Evolutionary conservation across 2,329 filamentous ascomycete species (phyloP), one percentile per base, ranked within the genome.

Genomic region (Metarhizium humberi): DNA sequence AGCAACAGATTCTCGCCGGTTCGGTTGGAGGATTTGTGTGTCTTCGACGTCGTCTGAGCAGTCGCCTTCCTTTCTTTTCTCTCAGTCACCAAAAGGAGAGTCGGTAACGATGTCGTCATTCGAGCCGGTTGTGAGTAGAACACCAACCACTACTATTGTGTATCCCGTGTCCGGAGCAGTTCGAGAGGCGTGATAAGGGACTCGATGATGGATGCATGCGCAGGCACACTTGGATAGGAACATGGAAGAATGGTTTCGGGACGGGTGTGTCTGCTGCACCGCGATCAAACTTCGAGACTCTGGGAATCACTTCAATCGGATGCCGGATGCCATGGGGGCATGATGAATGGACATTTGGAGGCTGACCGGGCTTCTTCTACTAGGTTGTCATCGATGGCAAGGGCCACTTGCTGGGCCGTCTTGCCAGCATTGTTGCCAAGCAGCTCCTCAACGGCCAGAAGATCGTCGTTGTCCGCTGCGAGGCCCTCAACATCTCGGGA

Each of bases 381-480:
- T 45, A 96, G 91, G 87, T 96, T 82, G 89, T 96, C 82, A 95
- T 99, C 76, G 94, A 99, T 87, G 94, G 92, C 90, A 99, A 99
- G 87, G 94, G 94, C 80, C 94, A 99, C 81, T 88, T 99, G 77
- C 91, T 99, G 78, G 94, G 94, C 84, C 92, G 94, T 78, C 87
- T 99, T 77, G 92, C 92, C 81, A 91, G 86, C 77, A 96, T 91
- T 74, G 91, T 97, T 73, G 92, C 92, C 76, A 97, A 97, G 88
- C 92, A 97, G 84, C 87, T 97, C 73, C 89, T 97, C 70, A 95
- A 87, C 79, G 92, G 92, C 76, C 92, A 97, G 84, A 97, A 97
- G 88, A 95, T 99, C 75, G 92, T 97, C 72, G 82, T 99, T 69
- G 94, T 99, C 76, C 90, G 94, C 84, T 95, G 89, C 80, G 94